Base-by-base conservation (phyloP, 148 eudicot genomes). In the Amaranthus palmeri region DNA sequence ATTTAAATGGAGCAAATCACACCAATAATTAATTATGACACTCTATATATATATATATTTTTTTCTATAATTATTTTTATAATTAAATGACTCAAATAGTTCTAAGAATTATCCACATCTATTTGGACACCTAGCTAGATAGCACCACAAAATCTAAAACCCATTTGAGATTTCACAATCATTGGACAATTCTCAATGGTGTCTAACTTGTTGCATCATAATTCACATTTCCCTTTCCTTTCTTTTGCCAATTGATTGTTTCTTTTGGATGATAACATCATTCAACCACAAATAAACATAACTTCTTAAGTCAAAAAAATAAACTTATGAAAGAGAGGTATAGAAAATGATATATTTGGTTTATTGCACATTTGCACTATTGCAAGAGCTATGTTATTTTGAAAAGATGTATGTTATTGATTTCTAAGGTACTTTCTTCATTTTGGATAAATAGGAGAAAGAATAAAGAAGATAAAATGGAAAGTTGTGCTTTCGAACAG, bases 131-230 rank as follows among this genome's bases (percentile, higher is more conserved):
- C 15, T 44, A 17, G 4, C 69, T 63, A 42, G 17, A 10, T 69
- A 53, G 12, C 63, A 56, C 73, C 65, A 70, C 18, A 45, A 51
- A 72, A 14, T 18, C 25, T 8, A 52, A 72, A 13, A 42, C 14
- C 36, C 44, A 60, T 13, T 25, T 15, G 68, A 68, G 73, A 75
- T 61, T 44, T 75, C 54, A 43, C 73, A 68, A 68, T 52, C 68
- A 75, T 25, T 74, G 10, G 72, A 42, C 36, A 18, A 52, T n/a
- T 14, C 59, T 9, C 12, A 41, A 4, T 54, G 41, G 42, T 40
- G 9, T 65, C 62, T 17, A 54, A 57, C 65, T 66, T 8, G 47
- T 67, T 46, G 18, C 65, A 74, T 68, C 65, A 59, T 60, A 15
- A 55, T 67, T 49, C 49, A 74, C 58, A 43, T 54, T 54, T 73